These are phyloP conservation scores for Limnanthes douglasii DNA, from an alignment of 345 rosid species.

Conservation along the genomic window DNA sequence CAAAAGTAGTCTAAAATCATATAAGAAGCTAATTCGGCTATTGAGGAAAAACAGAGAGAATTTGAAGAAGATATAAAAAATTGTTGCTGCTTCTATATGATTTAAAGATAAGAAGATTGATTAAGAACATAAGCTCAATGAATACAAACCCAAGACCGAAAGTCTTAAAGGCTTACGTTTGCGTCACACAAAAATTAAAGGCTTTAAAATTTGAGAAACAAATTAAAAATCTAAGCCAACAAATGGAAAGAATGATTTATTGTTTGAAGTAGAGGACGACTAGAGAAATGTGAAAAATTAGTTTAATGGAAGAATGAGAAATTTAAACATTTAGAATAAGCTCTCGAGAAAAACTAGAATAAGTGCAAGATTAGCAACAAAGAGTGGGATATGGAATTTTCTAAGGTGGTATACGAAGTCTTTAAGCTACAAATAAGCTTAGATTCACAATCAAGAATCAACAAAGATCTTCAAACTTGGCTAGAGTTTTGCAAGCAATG, in stretches of 20 bases:
- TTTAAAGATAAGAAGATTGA: conserved; percentile 43
- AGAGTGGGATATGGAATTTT: conserved; percentile 53
- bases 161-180: conserved; percentile 37
- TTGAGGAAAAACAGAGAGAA: conserved; percentile 22
- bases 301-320: conserved; percentile 91
- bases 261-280: conserved; percentile 41
- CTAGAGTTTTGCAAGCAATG: conserved; percentile 50
- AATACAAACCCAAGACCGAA: conserved; percentile 42
- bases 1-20: conserved; percentile 23
- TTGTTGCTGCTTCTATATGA: conserved; percentile 47
- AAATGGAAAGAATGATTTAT: conserved; percentile 35
- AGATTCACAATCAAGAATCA: conserved; percentile 62
- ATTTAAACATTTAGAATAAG: conserved; percentile 84
- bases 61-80: conserved; percentile 37
- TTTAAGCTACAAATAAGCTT: conserved; percentile 42
- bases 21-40: conserved; percentile 22
- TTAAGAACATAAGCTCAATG: conserved; percentile 37
- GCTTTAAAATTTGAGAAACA: conserved; percentile 34
- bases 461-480: conserved; percentile 42
- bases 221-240: conserved; percentile 24
- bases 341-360: conserved; percentile 39
- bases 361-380: conserved; percentile 31
- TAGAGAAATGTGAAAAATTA: conserved; percentile 34
- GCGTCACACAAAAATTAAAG: conserved; percentile 30
- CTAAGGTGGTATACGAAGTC: conserved; percentile 38